Conservation (phyloP, 441 rosid species). For the Gossypium gossypioides region DNA sequence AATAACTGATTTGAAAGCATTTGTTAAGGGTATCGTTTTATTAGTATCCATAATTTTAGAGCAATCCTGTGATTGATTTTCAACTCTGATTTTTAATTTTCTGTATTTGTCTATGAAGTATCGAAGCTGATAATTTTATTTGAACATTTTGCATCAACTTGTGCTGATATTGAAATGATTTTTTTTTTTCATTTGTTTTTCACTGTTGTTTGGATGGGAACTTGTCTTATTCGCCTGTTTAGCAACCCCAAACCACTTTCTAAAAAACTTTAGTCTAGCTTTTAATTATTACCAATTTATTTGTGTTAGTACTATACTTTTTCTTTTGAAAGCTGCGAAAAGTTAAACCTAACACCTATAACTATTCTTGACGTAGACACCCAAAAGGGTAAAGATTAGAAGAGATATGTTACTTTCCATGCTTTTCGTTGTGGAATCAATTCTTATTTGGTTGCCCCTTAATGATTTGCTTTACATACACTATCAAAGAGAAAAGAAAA, state of each 20-base stretch:
- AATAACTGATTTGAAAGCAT: neutral
- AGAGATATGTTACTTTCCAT: neutral
- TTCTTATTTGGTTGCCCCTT: neutral
- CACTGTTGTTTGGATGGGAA: neutral
- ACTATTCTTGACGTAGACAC: slow-evolving; percentile 8
- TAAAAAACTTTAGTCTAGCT: neutral
- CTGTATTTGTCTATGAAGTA: neutral
- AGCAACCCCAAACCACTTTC: neutral
- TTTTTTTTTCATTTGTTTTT: neutral
- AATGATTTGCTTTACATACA: neutral
- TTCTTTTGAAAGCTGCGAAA: neutral
- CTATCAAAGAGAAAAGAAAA: neutral
- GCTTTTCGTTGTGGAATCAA: neutral
- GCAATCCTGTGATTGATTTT: neutral
- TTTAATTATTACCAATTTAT: neutral
- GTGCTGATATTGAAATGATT: neutral
- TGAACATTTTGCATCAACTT: neutral
- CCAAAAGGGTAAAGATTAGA: neutral
- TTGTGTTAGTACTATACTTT: neutral
- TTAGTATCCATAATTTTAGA: neutral
- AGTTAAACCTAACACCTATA: neutral
- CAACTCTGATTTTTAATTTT: neutral
- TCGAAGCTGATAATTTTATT: neutral
- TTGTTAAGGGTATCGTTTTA: neutral
- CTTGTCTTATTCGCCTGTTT: neutral